Base-by-base conservation (phyloP, 2,329 filamentous ascomycete genomes). In the Aspergillus pseudoviridinutans region DNA sequence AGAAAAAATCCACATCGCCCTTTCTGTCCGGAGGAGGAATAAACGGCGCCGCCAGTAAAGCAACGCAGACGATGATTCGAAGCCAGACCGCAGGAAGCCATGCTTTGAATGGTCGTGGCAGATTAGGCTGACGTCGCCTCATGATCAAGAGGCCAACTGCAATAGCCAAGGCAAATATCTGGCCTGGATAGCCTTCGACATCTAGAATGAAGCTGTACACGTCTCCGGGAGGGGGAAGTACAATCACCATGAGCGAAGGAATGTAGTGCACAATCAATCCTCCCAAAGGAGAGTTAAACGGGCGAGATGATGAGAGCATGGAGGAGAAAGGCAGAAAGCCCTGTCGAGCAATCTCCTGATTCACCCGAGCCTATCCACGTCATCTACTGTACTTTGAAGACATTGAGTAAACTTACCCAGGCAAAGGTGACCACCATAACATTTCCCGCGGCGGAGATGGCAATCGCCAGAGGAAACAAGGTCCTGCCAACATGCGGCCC, bases 151-250 rank as follows among this genome's bases (percentile, higher is more conserved):
- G 74, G 0, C 87, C 87, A 7, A 80, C 62, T 0, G 82, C 82
- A 0, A 84, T 75, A 0, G 84, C 82, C 1, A 89, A 68, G 0
- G 79, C 79, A 55, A 87, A 81, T 14, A 90, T 76, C 57, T 88
- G 84, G 0, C 79, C 84, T 0, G 87, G 83, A 62, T 90, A 90
- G 0, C 84, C 86, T 65, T 90, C 87, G 0, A 90, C 84, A 50
- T 91, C 87, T 0, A 90, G 75, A 28, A 91, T 90, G 64, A 91
- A 89, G 9, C 84, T 86, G 71, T 90, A 91, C 0, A 88, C 84
- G 50, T 87, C 82, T 3, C 79, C 78, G 0, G 86, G 84, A 0
- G 87, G 86, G 0, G 87, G 87, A 0, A 89, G 75, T 0, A 79
- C 72, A 51, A 91, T 89, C 3, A 90, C 86, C 1, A 90, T 74